Base-by-base conservation (phyloP, 2,329 filamentous ascomycete genomes). In the Phyllosticta citrichinensis region DNA sequence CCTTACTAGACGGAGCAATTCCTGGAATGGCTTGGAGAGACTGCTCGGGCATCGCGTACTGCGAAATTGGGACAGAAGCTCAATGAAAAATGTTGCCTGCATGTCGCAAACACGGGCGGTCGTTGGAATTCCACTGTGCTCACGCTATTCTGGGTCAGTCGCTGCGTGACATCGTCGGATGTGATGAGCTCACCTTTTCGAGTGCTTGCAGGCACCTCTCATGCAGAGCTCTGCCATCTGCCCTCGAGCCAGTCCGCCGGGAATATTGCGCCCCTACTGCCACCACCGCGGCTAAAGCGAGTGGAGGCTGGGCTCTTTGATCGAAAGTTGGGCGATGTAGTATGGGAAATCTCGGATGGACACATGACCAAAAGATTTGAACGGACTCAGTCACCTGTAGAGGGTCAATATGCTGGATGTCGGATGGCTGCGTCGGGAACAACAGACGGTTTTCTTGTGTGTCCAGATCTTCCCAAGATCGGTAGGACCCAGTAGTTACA, bases 231-330 rank as follows among this genome's bases (percentile, higher is more conserved):
- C 71, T 67, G 17, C 75, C 71, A 61, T 74, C 73, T 8, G 65
- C 65, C 52, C 71, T 71, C 40, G 73, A 71, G 55, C 66, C 66
- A 51, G 69, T 63, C 52, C 73, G 67, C 57, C 68, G 68, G 54
- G 72, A 70, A 53, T 74, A 73, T 55, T 78, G 73, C 4, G 72
- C 74, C 35, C 76, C 76, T 25, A 78, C 69, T 5, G 76, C 73
- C 52, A 78, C 66, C 68, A 79, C 75, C n/a, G 76, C 72, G 24
- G 76, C 74, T 52, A 68, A 70, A n/a, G 79, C 69, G 65, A 79
- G 70, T 12, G 76, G 76, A n/a, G 74, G 70, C n/a, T 68, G 65
- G 54, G 62, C 66, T 61, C 71, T 58, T 62, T 70, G 53, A 58
- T 68, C 64, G 69, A 75, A 74, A 56, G 74, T 73, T 66, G 73